Evolutionary conservation across 305 asterid species (phyloP), one percentile per base, ranked within the genome.

Genomic region (Andrographis paniculata): DNA sequence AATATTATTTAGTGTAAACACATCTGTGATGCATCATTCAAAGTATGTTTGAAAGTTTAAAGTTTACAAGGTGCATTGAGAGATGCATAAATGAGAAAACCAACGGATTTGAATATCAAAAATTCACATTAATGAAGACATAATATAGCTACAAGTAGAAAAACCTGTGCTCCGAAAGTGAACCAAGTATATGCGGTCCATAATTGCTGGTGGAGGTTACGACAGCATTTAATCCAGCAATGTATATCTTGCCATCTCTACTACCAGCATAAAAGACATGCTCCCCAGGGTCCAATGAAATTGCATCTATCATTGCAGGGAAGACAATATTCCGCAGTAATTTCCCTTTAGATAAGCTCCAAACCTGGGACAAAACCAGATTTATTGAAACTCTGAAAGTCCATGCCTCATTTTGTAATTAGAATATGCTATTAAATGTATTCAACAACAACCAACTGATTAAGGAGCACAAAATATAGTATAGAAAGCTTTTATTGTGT

Each of bases 191-290:
- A 61, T 85, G 79, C 15, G 37, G 27, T 45, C 87, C 95, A 48
- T 72, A 75, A 42, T 54, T 70, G 69, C 68, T 64, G 66, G 47
- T 71, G 57, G 76, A 55, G 60, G 68, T 52, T 18, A 50, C 73
- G 24, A 69, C 76, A 60, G 85, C 80, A 77, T 74, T 73, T 60
- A 91, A 65, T 58, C 79, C 80, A 28, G 72, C 92, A 39, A 83
- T 73, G 64, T 86, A 80, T 68, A 85, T 80, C 62, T 78, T 89
- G 36, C 98, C 98, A 73, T 82, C 96, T 67, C 89, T 71, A 48
- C 88, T 79, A 64, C 96, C 95, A 10, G 99, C 96, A 72, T 86
- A 86, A 69, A 91, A 83, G 55, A 75, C 80, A 40, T 75, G 76
- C 72, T 86, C 98, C 35, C 82, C 79, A 21, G 83, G 85, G 59